Conservation (phyloP, 768 basidiomycete species). For the Pleurotus djamor region DNA sequence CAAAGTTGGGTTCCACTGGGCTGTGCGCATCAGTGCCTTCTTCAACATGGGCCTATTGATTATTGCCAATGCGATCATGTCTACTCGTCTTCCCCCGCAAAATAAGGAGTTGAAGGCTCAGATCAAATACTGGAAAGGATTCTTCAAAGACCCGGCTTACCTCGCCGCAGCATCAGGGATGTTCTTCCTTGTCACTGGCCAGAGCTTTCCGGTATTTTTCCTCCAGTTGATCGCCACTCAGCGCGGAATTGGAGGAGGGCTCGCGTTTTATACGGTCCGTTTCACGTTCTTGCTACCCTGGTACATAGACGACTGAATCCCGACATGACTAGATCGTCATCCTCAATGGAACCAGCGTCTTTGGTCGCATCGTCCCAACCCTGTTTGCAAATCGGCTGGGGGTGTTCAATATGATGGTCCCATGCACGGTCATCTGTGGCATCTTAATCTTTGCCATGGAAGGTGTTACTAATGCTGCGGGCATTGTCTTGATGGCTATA, state of each 20-base stretch:
- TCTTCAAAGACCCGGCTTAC: slow-evolving; percentile 42
- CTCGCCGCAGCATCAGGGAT: slow-evolving; percentile 36
- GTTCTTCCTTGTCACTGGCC: slow-evolving; percentile 29
- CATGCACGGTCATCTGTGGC: slow-evolving; percentile 24
- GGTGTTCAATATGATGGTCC: slow-evolving; percentile 36
- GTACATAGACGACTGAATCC: slow-evolving; percentile 20
- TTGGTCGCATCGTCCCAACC: slow-evolving; percentile 47
- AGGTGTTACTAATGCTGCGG: slow-evolving; percentile 27
- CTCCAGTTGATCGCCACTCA: slow-evolving; percentile 51
- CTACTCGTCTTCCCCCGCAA: slow-evolving; percentile 36
- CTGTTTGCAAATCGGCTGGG: slow-evolving; percentile 37
- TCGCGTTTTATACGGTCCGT: slow-evolving; percentile 57
- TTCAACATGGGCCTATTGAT: slow-evolving; percentile 27
- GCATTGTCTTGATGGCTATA: slow-evolving; percentile 35
- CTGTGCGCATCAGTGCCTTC: slow-evolving; percentile 36
- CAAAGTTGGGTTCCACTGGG: slow-evolving; percentile 27
- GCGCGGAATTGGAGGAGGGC: slow-evolving; percentile 36
- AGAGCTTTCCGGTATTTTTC: slow-evolving; percentile 53
- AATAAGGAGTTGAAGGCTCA: slow-evolving; percentile 26
- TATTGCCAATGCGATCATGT: slow-evolving; percentile 26
- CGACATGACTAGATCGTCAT: slow-evolving; percentile 38
- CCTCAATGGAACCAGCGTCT: slow-evolving; percentile 44
- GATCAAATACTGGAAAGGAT: slow-evolving; percentile 23
- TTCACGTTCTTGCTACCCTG: slow-evolving; percentile 9
- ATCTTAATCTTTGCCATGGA: slow-evolving; percentile 43